phyloP scores from a whole-genome alignment of 257 asterid species.

The Leonotis leonurus region DNA sequence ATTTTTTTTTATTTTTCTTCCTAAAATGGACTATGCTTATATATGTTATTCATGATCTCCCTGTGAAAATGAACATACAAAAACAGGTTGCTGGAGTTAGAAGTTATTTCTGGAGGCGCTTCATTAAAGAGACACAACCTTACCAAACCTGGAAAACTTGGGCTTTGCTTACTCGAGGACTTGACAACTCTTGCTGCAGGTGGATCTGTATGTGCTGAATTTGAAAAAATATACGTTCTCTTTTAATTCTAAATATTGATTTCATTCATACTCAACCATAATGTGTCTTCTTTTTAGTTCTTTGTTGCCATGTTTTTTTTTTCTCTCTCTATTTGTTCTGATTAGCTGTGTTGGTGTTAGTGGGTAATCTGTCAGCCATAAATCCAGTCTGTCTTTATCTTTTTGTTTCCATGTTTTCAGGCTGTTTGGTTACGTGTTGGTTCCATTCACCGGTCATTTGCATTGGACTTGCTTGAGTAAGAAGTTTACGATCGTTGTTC shows the following conservation, averaged over 20 bases:
- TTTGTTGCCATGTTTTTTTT: not conserved
- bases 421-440: slow-evolving; percentile 75
- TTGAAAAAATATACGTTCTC: slow-evolving; percentile 25
- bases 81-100: slow-evolving; percentile 73
- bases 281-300: not conserved
- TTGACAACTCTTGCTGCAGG: slow-evolving; percentile 99
- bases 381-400: slow-evolving; percentile 2
- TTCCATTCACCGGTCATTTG: slow-evolving; percentile 85
- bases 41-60: slow-evolving; percentile 12
- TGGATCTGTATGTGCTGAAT: slow-evolving; percentile 97
- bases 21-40: not conserved
- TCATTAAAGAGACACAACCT: slow-evolving; percentile 53
- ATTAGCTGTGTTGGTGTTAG: not conserved
- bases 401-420: slow-evolving; percentile 44
- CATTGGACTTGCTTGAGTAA: slow-evolving; percentile 94
- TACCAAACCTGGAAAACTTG: slow-evolving; percentile 76
- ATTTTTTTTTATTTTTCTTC: not conserved
- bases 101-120: slow-evolving; percentile 56
- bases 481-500: slow-evolving; percentile 25
- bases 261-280: slow-evolving; percentile 6
- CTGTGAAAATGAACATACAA: slow-evolving; percentile 22
- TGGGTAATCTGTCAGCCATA: slow-evolving; percentile 7
- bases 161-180: slow-evolving; percentile 94
- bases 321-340: not conserved
- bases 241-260: slow-evolving; percentile 2